Percentiles rank a stretch among this genome's conserved stretches.
These are phyloP conservation scores for Xylariaceae sp. DNA, from an alignment of 2,329 filamentous ascomycete genomes.

Conservation along the genomic window DNA sequence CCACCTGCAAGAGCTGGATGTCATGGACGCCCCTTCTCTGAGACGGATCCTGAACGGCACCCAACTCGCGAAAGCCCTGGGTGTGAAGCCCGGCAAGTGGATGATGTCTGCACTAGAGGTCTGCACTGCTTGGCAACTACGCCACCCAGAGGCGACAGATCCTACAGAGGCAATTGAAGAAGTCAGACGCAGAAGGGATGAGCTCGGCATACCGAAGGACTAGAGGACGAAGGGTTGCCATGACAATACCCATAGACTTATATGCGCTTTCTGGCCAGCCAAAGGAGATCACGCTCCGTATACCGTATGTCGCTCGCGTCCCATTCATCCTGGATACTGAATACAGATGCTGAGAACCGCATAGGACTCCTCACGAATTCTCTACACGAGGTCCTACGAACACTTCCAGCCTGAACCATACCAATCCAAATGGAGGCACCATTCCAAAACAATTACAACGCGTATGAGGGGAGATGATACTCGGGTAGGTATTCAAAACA, in stretches of 20 bases:
- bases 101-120: conserved; percentile 71
- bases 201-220: conserved; percentile 38
- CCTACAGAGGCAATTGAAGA: conserved; percentile 51
- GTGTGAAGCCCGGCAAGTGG: conserved; percentile 72
- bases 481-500: too few species aligned
- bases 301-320: too few species aligned
- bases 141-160: conserved; percentile 62
- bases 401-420: too few species aligned
- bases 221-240: conserved; percentile 1
- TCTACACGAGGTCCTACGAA: too few species aligned
- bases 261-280: too few species aligned
- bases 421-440: too few species aligned
- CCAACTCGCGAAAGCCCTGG: conserved; percentile 60
- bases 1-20: conserved; percentile 44
- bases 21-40: conserved; percentile 50
- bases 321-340: too few species aligned
- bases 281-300: too few species aligned
- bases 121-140: conserved; percentile 81
- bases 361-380: too few species aligned
- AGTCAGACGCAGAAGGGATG: conserved; percentile 41
- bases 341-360: too few species aligned
- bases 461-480: too few species aligned
- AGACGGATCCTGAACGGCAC: conserved; percentile 68
- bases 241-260: neutral
- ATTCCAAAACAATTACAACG: too few species aligned